A percentile compares a stretch with the other conserved stretches of the same genome.
Evolutionary conservation across 495 filamentous ascomycete genomes (phyloP).

Genomic region (Aspergillus diversus): DNA sequence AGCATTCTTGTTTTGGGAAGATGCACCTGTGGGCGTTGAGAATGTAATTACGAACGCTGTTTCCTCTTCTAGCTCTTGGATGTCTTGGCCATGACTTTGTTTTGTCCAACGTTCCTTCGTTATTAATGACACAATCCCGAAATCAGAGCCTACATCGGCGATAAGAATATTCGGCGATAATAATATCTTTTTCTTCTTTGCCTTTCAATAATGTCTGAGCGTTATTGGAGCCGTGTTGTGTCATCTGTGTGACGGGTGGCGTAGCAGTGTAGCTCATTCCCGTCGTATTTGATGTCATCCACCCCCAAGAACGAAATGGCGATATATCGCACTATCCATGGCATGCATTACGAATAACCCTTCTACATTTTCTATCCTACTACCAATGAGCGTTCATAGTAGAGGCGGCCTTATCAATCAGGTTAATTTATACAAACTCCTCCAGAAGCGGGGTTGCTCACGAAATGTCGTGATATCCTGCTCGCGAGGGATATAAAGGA

Average conservation of each 20-base stretch:
- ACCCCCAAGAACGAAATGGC: constrained; percentile 2
- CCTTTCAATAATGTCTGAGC: neutral
- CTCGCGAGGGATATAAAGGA: neutral
- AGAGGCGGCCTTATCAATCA: neutral
- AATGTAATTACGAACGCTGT: no score
- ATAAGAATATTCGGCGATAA: no score
- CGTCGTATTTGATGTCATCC: neutral
- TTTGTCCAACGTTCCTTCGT: no score
- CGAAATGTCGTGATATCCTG: neutral
- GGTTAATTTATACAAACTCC: neutral
- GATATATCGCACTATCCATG: neutral
- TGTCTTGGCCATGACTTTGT: no score
- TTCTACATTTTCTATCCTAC: no score
- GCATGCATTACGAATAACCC: neutral
- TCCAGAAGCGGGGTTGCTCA: neutral
- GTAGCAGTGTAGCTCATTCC: neutral
- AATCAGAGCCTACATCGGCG: no score
- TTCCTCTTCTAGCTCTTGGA: no score
- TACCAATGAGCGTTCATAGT: neutral
- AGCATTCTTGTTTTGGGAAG: no score
- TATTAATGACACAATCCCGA: no score
- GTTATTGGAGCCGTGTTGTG: neutral
- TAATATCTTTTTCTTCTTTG: neutral
- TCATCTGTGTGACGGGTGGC: neutral
- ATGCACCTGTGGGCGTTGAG: no score